Evolutionary conservation across 2,329 filamentous ascomycete species (phyloP).

Genomic region (Aspergillus pseudotamarii): DNA sequence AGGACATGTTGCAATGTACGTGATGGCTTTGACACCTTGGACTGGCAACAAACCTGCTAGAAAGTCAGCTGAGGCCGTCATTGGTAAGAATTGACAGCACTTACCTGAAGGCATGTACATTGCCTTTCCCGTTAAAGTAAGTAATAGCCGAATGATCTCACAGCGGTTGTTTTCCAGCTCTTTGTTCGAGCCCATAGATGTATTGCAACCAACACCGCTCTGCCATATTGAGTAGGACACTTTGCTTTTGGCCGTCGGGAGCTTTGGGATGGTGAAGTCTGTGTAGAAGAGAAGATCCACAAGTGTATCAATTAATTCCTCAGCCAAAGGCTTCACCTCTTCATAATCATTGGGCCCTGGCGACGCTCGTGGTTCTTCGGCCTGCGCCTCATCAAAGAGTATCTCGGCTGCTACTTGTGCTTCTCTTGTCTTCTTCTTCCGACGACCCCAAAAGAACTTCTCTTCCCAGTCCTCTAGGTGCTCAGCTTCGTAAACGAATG

Average conservation of each 20-base stretch:
- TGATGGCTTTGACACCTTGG: conserved; percentile 79
- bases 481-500: conserved; percentile 90
- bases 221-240: conserved; percentile 97
- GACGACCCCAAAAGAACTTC: conserved; percentile 83
- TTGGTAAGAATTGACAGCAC: conserved; percentile 21
- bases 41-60: conserved; percentile 68
- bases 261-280: conserved; percentile 79
- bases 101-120: conserved; percentile 84
- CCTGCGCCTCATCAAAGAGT: conserved; percentile 76
- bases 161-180: conserved; percentile 92
- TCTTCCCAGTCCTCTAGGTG: conserved; percentile 84
- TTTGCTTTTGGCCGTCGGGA: conserved; percentile 72
- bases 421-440: conserved; percentile 71
- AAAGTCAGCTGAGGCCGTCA: conserved; percentile 12
- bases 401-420: conserved; percentile 71
- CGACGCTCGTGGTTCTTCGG: conserved; percentile 51
- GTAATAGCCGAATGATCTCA: conserved; percentile 81
- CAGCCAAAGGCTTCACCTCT: conserved; percentile 81
- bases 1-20: conserved; percentile 82
- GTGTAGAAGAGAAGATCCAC: conserved; percentile 89
- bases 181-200: conserved; percentile 81
- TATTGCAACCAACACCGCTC: conserved; percentile 94
- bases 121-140: conserved; percentile 85
- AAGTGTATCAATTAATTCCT: conserved; percentile 89
- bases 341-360: conserved; percentile 67